Base-by-base conservation (phyloP, 2,329 filamentous ascomycete genomes). In the Aspergillus awamori region DNA sequence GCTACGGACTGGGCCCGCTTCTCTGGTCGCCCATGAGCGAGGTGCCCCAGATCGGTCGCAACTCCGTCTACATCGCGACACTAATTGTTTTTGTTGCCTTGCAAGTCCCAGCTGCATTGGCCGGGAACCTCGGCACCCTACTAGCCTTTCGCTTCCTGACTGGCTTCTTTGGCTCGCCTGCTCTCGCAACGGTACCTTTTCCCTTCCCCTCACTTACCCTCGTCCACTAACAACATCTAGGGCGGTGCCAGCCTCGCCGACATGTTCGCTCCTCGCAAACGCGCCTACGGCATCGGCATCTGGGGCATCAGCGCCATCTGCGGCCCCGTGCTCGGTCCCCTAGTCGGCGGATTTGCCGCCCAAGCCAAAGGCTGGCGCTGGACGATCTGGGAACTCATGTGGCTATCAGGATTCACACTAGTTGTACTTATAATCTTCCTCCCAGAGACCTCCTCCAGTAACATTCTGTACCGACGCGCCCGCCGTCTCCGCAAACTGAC, bases 391-490 rank as follows among this genome's bases (percentile, higher is more conserved):
- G 63, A 69, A 24, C 57, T 69, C 0, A 33, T 69, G 8, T 67
- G 65, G 51, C 57, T 60, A 7, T 61, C 65, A 0, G 81, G 77
- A 0, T 84, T 86, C 0, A 71, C 86, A 41, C 82, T 88, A 65
- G 64, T 89, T 20, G 60, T 83, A 55, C 84, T 89, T 80, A 82
- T 87, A 67, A 71, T 86, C 59, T 80, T 84, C 59, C 80, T 90
- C 20, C 88, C 87, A 0, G 88, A 91, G 76, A 90, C 88, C 0
- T 84, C 79, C 57, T 74, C 81, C 0, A 76, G 81, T 7, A 89
- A 82, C 62, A 87, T 90, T 66, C 81, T 90, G 3, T 80, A 86
- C 54, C 84, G 83, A 22, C 86, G 88, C 8, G 86, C 87, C 2
- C 71, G 77, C 51, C 84, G 87, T 13, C 80, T 90, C 5, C 82